These are phyloP conservation scores for Stemphylium vesicarium DNA, from an alignment of 2,329 filamentous ascomycete genomes.

Conservation along the genomic window DNA sequence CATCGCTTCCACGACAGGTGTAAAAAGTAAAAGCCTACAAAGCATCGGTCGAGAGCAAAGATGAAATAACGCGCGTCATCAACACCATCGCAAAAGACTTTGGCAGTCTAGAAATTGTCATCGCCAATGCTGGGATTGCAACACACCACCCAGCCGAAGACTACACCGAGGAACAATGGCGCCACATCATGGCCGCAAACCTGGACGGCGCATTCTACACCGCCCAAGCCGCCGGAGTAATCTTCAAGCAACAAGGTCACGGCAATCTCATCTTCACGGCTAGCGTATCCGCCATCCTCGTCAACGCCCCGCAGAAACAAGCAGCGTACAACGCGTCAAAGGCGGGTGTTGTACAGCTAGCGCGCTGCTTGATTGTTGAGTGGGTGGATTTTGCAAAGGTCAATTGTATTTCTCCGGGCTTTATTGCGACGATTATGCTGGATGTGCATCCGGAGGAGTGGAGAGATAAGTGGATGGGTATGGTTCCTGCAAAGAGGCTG, in stretches of 20 bases:
- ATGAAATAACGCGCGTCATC: slow-evolving; percentile 14
- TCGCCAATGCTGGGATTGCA: slow-evolving; percentile 51
- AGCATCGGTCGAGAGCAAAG: slow-evolving; percentile 18
- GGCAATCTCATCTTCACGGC: slow-evolving; percentile 79
- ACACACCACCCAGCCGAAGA: slow-evolving; percentile 66
- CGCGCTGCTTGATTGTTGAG: slow-evolving; percentile 25
- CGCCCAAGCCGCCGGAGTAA: slow-evolving; percentile 60
- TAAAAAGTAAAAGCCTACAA: slow-evolving; percentile 23
- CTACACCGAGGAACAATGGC: slow-evolving; percentile 80
- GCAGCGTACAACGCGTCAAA: slow-evolving; percentile 74
- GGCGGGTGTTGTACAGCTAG: slow-evolving; percentile 29
- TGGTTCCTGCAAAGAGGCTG: slow-evolving; percentile 48
- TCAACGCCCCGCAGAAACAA: slow-evolving; percentile 72
- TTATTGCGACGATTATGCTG: slow-evolving; percentile 76
- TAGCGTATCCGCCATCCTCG: slow-evolving; percentile 61
- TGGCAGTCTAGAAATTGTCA: slow-evolving; percentile 49
- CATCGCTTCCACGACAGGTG: slow-evolving; percentile 20
- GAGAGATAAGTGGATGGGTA: slow-evolving; percentile 44
- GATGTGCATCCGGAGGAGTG: slow-evolving; percentile 40
- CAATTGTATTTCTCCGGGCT: slow-evolving; percentile 83
- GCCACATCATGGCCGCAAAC: slow-evolving; percentile 81
- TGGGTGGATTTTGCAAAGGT: slow-evolving; percentile 59
- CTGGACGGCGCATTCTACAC: slow-evolving; percentile 79
- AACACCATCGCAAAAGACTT: slow-evolving; percentile 42
- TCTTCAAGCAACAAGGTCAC: slow-evolving; percentile 74